phyloP scores from a whole-genome alignment of 441 rosid genomes.

The Euphorbia corollata region DNA sequence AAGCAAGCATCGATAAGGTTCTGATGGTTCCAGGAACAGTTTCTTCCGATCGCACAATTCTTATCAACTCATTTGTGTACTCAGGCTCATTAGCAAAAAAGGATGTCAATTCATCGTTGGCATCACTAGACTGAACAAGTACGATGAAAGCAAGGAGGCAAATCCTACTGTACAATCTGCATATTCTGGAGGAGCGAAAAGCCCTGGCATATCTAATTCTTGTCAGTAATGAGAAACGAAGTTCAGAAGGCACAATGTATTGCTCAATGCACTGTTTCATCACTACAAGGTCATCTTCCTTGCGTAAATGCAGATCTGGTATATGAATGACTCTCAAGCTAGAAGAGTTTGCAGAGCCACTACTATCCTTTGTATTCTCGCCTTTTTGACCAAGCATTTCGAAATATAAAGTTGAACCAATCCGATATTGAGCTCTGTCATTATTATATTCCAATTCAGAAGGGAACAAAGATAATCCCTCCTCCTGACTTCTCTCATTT shows the following conservation, averaged over 20 bases:
- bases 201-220: constrained; percentile 96
- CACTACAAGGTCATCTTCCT: constrained; percentile 79
- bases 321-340: constrained; percentile 58
- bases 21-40: constrained; percentile 77
- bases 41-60: constrained; percentile 90
- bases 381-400: constrained; percentile 66
- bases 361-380: constrained; percentile 34
- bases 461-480: constrained; percentile 81
- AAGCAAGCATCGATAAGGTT: constrained; percentile 88
- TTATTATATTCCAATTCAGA: constrained; percentile 47
- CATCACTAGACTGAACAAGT: constrained; percentile 94
- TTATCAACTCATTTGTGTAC: constrained; percentile 88
- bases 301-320: constrained; percentile 71
- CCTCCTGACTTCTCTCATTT: constrained; percentile 82
- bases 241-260: constrained; percentile 64
- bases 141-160: constrained; percentile 93
- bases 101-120: constrained; percentile 78
- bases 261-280: constrained; percentile 85
- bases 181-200: constrained; percentile 73
- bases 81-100: constrained; percentile 98
- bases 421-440: constrained; percentile 57
- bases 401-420: constrained; percentile 90
- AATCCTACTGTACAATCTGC: constrained; percentile 89
- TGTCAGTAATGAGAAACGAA: constrained; percentile 78
- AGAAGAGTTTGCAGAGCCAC: constrained; percentile 30